phyloP scores from a whole-genome alignment of 2,329 filamentous ascomycete genomes.

The Diaporthe batatas region DNA sequence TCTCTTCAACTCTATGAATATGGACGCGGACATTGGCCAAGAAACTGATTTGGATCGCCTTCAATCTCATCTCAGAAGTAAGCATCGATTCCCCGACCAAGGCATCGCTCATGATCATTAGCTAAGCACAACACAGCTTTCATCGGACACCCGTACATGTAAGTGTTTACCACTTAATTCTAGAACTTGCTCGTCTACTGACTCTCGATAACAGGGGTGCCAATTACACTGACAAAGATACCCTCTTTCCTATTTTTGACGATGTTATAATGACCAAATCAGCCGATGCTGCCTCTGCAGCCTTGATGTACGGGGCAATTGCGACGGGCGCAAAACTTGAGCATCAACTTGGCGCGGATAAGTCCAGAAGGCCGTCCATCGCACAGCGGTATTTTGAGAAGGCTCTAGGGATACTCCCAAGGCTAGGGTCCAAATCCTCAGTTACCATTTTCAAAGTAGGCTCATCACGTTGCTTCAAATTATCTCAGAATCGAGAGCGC shows the following conservation, averaged over 20 bases:
- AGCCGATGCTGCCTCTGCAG: background rate
- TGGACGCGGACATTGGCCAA: background rate
- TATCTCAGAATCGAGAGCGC: background rate
- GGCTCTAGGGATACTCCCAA: background rate
- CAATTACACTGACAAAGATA: background rate
- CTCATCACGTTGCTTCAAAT: background rate
- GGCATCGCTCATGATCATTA: background rate
- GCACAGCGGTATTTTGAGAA: constrained; percentile 4
- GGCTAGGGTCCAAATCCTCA: background rate
- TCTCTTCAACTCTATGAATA: background rate
- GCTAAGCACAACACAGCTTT: background rate
- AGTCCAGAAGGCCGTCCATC: background rate
- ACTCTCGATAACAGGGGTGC: background rate
- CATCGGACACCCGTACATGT: background rate
- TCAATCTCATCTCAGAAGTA: background rate
- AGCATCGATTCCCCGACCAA: background rate
- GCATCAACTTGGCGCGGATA: background rate
- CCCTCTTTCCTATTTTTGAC: background rate
- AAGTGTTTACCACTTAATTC: background rate
- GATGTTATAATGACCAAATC: background rate
- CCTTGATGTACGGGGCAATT: background rate
- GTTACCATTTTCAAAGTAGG: background rate
- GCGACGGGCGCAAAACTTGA: background rate
- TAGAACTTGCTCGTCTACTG: background rate
- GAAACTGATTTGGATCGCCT: background rate